Evolutionary conservation across 2,329 filamentous ascomycete species (phyloP).

Genomic region (Microdochium trichocladiopsis): DNA sequence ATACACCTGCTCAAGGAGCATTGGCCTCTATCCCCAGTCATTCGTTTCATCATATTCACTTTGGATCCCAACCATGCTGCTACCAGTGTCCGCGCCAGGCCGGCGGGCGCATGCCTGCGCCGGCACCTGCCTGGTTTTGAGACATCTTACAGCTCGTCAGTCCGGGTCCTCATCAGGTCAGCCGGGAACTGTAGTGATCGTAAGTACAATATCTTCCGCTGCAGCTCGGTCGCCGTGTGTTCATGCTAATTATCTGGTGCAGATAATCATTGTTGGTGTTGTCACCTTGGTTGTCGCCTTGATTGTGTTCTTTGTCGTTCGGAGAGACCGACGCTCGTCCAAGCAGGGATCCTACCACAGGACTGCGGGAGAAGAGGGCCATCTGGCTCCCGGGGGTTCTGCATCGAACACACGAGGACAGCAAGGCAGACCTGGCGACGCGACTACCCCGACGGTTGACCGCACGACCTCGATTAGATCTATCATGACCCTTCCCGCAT

Average conservation of each 20-base stretch:
- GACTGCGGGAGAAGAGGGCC: background rate
- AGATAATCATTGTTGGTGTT: background rate
- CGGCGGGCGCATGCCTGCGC: no score
- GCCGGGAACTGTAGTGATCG: no score
- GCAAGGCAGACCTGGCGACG: constrained; percentile 3
- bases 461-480: constrained; percentile 82
- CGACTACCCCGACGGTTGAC: constrained; percentile 47
- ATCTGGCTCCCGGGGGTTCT: background rate
- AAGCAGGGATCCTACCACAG: background rate
- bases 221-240: no score
- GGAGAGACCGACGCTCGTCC: background rate
- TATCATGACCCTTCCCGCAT: constrained; percentile 89
- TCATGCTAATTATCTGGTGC: background rate
- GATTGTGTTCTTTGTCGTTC: background rate
- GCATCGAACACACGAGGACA: background rate
- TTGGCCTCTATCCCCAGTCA: no score
- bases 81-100: no score
- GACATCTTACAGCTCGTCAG: no score
- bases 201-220: no score
- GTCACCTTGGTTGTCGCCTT: background rate
- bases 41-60: no score
- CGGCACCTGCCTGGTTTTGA: no score
- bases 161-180: no score
- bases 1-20: no score
- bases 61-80: no score